Evolutionary conservation across 805 yeast genomes (phyloP).

Genomic region (Candida montana): DNA sequence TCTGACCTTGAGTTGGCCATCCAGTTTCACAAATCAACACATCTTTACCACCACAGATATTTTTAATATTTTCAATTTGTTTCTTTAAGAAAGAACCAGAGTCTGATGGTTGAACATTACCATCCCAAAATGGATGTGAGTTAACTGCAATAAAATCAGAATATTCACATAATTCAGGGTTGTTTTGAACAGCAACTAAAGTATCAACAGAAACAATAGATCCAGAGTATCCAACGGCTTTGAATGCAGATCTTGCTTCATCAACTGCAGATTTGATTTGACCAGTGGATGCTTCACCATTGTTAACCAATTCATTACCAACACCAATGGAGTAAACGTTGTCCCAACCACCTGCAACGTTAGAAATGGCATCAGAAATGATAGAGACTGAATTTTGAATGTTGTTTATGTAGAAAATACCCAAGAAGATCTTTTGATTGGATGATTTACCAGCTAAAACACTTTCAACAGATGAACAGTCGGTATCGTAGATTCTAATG

Average conservation of each 20-base stretch:
- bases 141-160: conserved; percentile 64
- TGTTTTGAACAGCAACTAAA: conserved; percentile 49
- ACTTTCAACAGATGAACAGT: conserved; percentile 51
- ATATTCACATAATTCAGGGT: conserved; percentile 47
- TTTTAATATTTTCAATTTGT: conserved; percentile 41
- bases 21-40: conserved; percentile 58
- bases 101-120: conserved; percentile 42
- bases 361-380: conserved; percentile 40
- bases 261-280: conserved; percentile 44
- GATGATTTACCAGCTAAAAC: conserved; percentile 44
- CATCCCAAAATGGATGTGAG: conserved; percentile 64
- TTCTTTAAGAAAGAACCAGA: conserved; percentile 48
- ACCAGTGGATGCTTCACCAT: conserved; percentile 41
- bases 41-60: conserved; percentile 43
- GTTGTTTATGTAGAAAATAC: conserved; percentile 48
- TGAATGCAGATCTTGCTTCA: conserved; percentile 41
- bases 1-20: conserved; percentile 61
- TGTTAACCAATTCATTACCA: conserved; percentile 61
- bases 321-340: conserved; percentile 54
- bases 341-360: conserved; percentile 45
- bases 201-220: conserved; percentile 60
- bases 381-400: conserved; percentile 37
- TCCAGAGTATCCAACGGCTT: conserved; percentile 47
- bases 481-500: conserved; percentile 59
- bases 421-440: conserved; percentile 50